Evolutionary conservation across 1,139 yeast species (phyloP), one percentile per base, ranked within the genome.

Genomic region (Pneumocystis jirovecii): DNA sequence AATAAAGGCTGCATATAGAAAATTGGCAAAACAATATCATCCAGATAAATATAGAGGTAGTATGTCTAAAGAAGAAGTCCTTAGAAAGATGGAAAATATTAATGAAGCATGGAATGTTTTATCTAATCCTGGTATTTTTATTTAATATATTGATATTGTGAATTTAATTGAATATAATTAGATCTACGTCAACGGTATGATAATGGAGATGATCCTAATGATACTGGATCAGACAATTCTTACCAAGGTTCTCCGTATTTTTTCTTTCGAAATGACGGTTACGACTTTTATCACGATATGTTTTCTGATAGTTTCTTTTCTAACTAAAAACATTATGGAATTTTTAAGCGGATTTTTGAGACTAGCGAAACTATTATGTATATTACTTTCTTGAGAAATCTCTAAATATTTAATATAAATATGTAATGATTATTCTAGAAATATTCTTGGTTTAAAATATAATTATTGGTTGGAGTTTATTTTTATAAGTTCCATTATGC

Each of bases 71-170:
- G 90, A 86, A 37, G 82, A 87, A 68, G 86, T 87, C 59, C 95
- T 89, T 74, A 78, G 79, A 61, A 89, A 87, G 72, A 93, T 93
- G 95, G 90, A 95, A 66, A 91, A 86, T 64, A 88, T 93, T 69
- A 93, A 93, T 75, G 89, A 87, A 73, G 98, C 98, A 0, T 91
- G 93, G 74, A 97, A 91, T 73, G 85, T 87, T 2, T 78, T 93
- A 63, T 82, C 91, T 10, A 83, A 87, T 21, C 65, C 50, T 10
- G 50, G 61, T 60, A 60, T 19, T 29, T 60, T 29, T 29, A 40
- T 40, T 10, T 12, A 37, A 40, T 40, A 40, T 25, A 63, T 61
- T 37, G 21, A 10, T 21, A 42, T 21, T 34, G 15, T 39, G 34
- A 10, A 17, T 10, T 42, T 10, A 44, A 35, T 64, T 29, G 40